Base-by-base conservation (phyloP, 2,329 filamentous ascomycete genomes). In the Drechslera avenae region DNA sequence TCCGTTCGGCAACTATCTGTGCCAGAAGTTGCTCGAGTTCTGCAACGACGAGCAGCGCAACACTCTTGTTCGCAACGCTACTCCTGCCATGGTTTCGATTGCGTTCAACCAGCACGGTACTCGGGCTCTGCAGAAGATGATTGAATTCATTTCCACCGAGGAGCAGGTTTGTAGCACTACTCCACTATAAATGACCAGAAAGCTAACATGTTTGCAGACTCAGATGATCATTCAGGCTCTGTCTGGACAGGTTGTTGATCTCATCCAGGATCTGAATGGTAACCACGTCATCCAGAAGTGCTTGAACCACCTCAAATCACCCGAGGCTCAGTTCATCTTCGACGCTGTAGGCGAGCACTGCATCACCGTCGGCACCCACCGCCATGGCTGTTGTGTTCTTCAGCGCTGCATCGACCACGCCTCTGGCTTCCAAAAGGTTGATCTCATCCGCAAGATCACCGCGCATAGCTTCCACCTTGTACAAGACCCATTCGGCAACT, bases 221-320 rank as follows among this genome's bases (percentile, higher is more conserved):
- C 82, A 89, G 63, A 88, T 90, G 60, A 94, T 99, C 72, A 96
- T 96, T 60, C 81, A 88, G 46, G 90, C 94, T 12, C 83, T 99
- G 42, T 84, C 87, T 57, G 83, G 86, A 71, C 86, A 90, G 53
- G 94, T 99, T 40, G 94, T 99, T 16, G 88, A 94, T 64, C 83
- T 99, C 46, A 97, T 99, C 56, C 91, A 99, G 73, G 94, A 99
- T 66, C 81, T 99, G 45, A 99, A 99, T 69, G 94, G 94, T 73
- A 99, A 99, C 68, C 94, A 99, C 68, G 94, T 99, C 67, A 97
- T 99, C 59, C 94, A 99, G 77, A 99, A 99, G 78, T 99, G 94
- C 68, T 83, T 99, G 46, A 99, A 97, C 78, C 95, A 96, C 74
- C 86, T 99, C 32, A 88, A 86, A 58, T 81, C 91, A 1, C 78